A percentile compares a stretch with the other conserved stretches of the same genome.
Evolutionary conservation across 768 basidiomycete genomes (phyloP).

Genomic region (Kwoniella dejecticola): DNA sequence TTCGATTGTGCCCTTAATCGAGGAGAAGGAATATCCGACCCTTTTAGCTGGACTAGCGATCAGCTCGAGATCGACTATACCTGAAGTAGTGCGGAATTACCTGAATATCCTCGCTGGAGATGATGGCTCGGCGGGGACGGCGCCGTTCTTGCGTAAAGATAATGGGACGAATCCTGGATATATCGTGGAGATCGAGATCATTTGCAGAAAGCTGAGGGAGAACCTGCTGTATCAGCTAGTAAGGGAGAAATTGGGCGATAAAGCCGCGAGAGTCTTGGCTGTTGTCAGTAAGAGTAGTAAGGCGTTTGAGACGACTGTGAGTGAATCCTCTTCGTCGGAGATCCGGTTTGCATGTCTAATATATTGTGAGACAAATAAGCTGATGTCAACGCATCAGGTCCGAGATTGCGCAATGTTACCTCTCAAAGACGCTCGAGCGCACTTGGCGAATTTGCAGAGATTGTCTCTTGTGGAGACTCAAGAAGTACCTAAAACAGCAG

Average conservation of each 20-base stretch:
- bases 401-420: slow-evolving; percentile 92
- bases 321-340: slow-evolving; percentile 46
- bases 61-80: slow-evolving; percentile 17
- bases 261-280: slow-evolving; percentile 78
- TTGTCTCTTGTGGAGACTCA: slow-evolving; percentile 85
- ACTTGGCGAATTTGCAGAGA: slow-evolving; percentile 74
- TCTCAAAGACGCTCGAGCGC: slow-evolving; percentile 77
- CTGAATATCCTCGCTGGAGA: slow-evolving; percentile 40
- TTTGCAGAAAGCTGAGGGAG: slow-evolving; percentile 59
- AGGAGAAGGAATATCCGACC: slow-evolving; percentile 21
- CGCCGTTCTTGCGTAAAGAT: slow-evolving; percentile 29
- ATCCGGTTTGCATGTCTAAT: no score
- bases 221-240: slow-evolving; percentile 65
- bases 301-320: slow-evolving; percentile 90
- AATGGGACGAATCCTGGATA: slow-evolving; percentile 34
- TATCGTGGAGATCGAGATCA: slow-evolving; percentile 39
- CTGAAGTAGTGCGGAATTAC: slow-evolving; percentile 36
- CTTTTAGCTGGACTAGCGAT: slow-evolving; percentile 31
- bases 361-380: no score
- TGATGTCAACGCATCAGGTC: slow-evolving; percentile 64
- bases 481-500: slow-evolving; percentile 87
- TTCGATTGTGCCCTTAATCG: slow-evolving; percentile 37
- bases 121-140: slow-evolving; percentile 25
- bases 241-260: slow-evolving; percentile 77
- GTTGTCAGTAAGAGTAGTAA: slow-evolving; percentile 80